A percentile compares a stretch with the other conserved stretches of the same genome.
These are phyloP conservation scores for Colletotrichum chlorophyti DNA, from an alignment of 2,329 filamentous ascomycete genomes.

Conservation along the genomic window DNA sequence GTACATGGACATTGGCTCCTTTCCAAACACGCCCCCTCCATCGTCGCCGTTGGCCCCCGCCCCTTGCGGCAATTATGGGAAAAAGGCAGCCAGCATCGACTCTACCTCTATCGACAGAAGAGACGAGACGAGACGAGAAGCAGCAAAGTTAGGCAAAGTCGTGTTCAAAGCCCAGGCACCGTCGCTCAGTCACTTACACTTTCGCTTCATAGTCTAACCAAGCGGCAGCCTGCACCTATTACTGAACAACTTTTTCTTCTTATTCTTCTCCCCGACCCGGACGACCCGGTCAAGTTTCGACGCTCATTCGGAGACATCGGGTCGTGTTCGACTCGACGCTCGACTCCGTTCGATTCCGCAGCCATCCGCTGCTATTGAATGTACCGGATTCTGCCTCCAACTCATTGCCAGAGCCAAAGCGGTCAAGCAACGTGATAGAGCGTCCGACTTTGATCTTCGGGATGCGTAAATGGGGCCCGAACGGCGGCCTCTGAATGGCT, in stretches of 20 bases:
- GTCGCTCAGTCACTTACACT: slow-evolving; percentile 11
- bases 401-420: slow-evolving; percentile 17
- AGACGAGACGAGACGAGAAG: slow-evolving; percentile 17
- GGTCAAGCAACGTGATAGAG: slow-evolving; percentile 12
- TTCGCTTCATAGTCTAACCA: slow-evolving; percentile 15
- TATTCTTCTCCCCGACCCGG: slow-evolving; percentile 9
- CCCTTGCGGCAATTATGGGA: slow-evolving; percentile 23
- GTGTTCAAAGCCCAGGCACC: neutral
- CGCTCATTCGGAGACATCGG: slow-evolving; percentile 1
- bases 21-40: slow-evolving; percentile 23
- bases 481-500: slow-evolving; percentile 23
- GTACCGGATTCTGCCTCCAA: slow-evolving; percentile 11
- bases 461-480: neutral
- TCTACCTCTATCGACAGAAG: slow-evolving; percentile 8
- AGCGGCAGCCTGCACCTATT: neutral
- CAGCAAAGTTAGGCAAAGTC: slow-evolving; percentile 9
- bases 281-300: slow-evolving; percentile 15
- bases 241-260: neutral
- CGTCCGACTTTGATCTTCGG: slow-evolving; percentile 7
- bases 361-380: slow-evolving; percentile 1
- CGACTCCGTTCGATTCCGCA: slow-evolving; percentile 2
- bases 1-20: slow-evolving; percentile 3
- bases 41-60: slow-evolving; percentile 4
- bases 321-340: neutral
- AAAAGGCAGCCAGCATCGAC: slow-evolving; percentile 11